Conservation (phyloP, 306 rosid species). For the Quercus robur region DNA sequence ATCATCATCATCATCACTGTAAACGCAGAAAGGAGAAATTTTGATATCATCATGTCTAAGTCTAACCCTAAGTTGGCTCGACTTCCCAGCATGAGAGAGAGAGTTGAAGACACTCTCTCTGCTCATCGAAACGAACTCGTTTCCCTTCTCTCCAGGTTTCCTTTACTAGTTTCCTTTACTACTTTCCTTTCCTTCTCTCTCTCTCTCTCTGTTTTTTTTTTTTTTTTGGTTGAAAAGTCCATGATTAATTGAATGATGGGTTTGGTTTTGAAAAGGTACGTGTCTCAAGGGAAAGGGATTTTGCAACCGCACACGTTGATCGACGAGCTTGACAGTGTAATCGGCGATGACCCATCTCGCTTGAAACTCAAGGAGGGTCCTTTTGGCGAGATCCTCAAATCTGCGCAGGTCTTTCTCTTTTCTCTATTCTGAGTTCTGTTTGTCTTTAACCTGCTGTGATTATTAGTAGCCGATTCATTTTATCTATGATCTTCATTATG, state of each 20-base stretch:
- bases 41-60: slow-evolving; percentile 54
- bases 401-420: slow-evolving; percentile 37
- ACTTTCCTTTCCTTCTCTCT: background rate
- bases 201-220: background rate
- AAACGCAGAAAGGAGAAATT: background rate
- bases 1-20: background rate
- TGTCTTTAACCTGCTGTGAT: background rate
- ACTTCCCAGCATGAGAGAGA: slow-evolving; percentile 65
- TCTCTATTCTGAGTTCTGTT: background rate
- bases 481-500: too few species aligned
- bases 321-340: slow-evolving; percentile 62
- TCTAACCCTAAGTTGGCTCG: slow-evolving; percentile 49
- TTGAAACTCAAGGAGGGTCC: slow-evolving; percentile 36
- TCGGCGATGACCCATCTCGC: slow-evolving; percentile 33
- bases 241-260: background rate
- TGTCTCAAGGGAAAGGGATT: slow-evolving; percentile 83
- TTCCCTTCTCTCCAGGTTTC: slow-evolving; percentile 87
- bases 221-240: background rate
- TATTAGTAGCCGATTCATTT: too few species aligned
- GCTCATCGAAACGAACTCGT: slow-evolving; percentile 84
- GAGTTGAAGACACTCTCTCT: slow-evolving; percentile 76
- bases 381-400: slow-evolving; percentile 36
- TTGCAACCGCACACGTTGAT: slow-evolving; percentile 82
- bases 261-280: slow-evolving; percentile 47
- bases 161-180: background rate